A percentile compares a stretch with the other conserved stretches of the same genome.
Conservation (phyloP, 345 rosid species). For the Salix udensis region DNA sequence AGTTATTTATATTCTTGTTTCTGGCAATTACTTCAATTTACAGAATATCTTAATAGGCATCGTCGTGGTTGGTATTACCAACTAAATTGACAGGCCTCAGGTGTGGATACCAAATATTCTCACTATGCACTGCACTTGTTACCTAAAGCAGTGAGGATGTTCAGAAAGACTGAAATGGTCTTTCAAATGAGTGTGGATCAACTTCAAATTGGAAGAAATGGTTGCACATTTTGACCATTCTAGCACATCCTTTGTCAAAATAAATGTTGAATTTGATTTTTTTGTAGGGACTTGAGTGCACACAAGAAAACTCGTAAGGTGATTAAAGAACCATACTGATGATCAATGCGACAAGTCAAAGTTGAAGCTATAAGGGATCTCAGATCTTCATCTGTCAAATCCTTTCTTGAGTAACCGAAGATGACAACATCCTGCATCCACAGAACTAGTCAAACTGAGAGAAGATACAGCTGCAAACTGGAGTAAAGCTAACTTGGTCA, state of each 20-base stretch:
- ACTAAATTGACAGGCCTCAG: not conserved
- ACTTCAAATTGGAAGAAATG: not conserved
- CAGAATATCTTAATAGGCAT: not conserved
- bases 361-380: conserved; percentile 64
- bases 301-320: not conserved
- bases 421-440: conserved; percentile 56
- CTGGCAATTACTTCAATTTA: not conserved
- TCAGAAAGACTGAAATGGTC: not conserved
- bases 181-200: not conserved
- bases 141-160: not conserved
- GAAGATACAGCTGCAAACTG: not conserved
- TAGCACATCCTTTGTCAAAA: not conserved
- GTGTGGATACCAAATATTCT: not conserved
- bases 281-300: too few relatives aligned
- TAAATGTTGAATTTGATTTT: too few relatives aligned
- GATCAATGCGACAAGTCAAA: conserved; percentile 72
- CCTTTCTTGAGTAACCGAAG: conserved; percentile 72
- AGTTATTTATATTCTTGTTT: not conserved
- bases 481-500: not conserved
- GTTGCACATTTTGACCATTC: not conserved
- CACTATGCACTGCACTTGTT: not conserved
- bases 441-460: not conserved
- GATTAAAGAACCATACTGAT: conserved; percentile 43
- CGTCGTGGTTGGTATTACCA: not conserved
- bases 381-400: conserved; percentile 61